phyloP scores from a whole-genome alignment of 306 rosid species.

The Pyrus bretschneideri region DNA sequence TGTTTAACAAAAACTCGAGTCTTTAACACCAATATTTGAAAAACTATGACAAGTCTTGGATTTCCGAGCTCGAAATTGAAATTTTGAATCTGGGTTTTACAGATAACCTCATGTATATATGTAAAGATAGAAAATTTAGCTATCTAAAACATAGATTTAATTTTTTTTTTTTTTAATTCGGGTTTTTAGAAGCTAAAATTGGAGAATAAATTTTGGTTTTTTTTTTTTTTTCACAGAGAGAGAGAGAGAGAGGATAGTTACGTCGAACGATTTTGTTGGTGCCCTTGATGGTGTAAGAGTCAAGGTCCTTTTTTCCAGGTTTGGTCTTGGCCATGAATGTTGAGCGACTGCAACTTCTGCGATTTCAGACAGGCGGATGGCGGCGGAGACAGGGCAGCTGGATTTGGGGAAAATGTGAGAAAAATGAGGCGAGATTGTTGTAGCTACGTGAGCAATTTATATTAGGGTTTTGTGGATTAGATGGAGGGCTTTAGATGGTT shows the following conservation, averaged over 20 bases:
- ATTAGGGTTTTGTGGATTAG: neutral
- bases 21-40: neutral
- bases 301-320: constrained; percentile 59
- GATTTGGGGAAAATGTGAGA: constrained; percentile 4
- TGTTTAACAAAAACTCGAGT: neutral
- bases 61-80: neutral
- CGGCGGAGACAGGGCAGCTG: neutral
- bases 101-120: neutral
- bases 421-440: neutral
- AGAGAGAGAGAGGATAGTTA: constrained; percentile 16
- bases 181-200: neutral
- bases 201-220: constrained; percentile 15
- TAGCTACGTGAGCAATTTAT: neutral
- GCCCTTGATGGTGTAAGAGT: constrained; percentile 59
- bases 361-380: neutral
- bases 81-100: constrained; percentile 2
- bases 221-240: no score
- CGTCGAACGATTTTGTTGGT: constrained; percentile 55
- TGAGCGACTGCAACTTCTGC: neutral
- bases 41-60: neutral
- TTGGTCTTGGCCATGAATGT: constrained; percentile 55
- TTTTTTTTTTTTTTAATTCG: neutral
- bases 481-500: constrained; percentile 2
- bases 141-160: neutral
- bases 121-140: neutral